These are phyloP conservation scores for Kockiozyma suomiensis DNA, from an alignment of 805 yeast genomes.

Conservation along the genomic window DNA sequence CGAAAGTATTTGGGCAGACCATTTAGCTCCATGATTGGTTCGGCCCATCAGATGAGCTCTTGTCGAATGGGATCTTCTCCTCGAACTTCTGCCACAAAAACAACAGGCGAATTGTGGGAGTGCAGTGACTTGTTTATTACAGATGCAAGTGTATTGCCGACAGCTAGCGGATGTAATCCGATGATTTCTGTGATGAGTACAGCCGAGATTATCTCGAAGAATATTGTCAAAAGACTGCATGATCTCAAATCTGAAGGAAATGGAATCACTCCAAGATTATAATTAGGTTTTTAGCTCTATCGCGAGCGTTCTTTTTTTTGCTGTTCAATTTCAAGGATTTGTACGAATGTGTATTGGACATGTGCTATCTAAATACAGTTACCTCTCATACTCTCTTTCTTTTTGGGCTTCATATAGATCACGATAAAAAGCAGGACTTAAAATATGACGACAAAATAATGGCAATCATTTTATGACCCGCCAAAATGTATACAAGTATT, in stretches of 20 bases:
- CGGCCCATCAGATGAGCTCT: constrained; percentile 59
- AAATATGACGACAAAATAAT: too few relatives aligned
- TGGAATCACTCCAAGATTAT: background rate
- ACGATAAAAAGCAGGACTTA: too few relatives aligned
- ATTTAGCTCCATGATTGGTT: constrained; percentile 47
- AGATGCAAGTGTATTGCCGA: constrained; percentile 55
- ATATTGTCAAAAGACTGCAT: constrained; percentile 41
- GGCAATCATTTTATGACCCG: background rate
- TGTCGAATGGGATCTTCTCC: constrained; percentile 57
- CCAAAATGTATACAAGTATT: background rate
- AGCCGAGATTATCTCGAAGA: constrained; percentile 49
- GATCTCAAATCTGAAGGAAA: background rate
- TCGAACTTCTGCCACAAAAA: constrained; percentile 49
- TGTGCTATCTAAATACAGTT: too few relatives aligned
- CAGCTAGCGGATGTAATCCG: constrained; percentile 59
- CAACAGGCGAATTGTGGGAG: constrained; percentile 52
- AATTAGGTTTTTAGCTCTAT: too few relatives aligned
- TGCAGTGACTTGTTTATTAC: constrained; percentile 53
- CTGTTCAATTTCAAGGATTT: too few relatives aligned
- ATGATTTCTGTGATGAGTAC: constrained; percentile 55
- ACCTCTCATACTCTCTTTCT: too few relatives aligned
- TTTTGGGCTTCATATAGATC: too few relatives aligned
- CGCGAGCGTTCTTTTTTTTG: too few relatives aligned
- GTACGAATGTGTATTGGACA: too few relatives aligned
- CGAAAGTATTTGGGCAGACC: constrained; percentile 32